Conservation (phyloP, 352 stramenopile species). For the Globisporangium recalcitrans region DNA sequence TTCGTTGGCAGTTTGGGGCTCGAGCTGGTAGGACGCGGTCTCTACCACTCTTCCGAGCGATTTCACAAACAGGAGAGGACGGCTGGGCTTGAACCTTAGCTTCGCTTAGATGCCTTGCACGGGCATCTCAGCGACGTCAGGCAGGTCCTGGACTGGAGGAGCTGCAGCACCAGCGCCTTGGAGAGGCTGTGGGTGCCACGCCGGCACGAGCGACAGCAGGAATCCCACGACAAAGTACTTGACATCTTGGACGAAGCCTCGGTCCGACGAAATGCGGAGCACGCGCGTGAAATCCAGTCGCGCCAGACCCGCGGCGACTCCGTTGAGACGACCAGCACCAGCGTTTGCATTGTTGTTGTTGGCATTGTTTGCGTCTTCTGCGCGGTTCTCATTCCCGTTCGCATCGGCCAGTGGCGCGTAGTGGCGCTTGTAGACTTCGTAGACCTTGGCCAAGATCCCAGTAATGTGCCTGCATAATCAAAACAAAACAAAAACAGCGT, state of each 20-base stretch:
- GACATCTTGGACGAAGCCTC: constrained; percentile 64
- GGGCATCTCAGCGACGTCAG: constrained; percentile 48
- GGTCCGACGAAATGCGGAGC: constrained; percentile 68
- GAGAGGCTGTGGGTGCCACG: constrained; percentile 69
- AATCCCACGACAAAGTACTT: constrained; percentile 77
- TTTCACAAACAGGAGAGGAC: neutral
- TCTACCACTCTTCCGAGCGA: neutral
- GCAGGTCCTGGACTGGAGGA: constrained; percentile 33
- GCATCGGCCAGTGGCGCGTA: constrained; percentile 15
- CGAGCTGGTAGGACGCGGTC: neutral
- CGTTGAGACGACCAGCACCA: constrained; percentile 15
- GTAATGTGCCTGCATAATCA: constrained; percentile 54
- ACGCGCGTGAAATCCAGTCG: constrained; percentile 40
- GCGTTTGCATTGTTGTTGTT: constrained; percentile 23
- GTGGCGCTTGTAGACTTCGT: constrained; percentile 58
- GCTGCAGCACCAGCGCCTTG: constrained; percentile 21
- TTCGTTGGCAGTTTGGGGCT: neutral
- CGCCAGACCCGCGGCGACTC: constrained; percentile 13
- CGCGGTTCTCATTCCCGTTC: constrained; percentile 6
- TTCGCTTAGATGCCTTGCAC: constrained; percentile 67
- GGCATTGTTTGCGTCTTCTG: constrained; percentile 8
- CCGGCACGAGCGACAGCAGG: constrained; percentile 68
- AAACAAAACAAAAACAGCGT: neutral
- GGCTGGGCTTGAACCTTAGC: neutral
- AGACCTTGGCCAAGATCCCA: constrained; percentile 78